A percentile compares a stretch with the other conserved stretches of the same genome.
These are phyloP conservation scores for Ophiostoma sp. DNA, from an alignment of 2,329 filamentous ascomycete genomes.

Conservation along the genomic window DNA sequence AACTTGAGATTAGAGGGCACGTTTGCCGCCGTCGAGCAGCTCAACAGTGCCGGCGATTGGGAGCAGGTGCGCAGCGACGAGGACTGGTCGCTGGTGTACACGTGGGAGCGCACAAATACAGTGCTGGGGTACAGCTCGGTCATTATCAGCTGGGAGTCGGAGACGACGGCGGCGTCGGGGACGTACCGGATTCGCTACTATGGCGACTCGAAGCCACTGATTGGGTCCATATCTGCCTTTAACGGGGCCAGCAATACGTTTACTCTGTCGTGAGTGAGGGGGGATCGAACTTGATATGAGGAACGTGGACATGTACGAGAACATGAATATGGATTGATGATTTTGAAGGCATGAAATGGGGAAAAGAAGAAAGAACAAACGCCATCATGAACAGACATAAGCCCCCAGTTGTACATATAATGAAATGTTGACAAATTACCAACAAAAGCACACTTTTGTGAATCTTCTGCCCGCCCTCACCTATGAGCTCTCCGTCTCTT, in stretches of 20 bases:
- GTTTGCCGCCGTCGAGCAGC: slow-evolving; percentile 72
- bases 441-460: too few species aligned
- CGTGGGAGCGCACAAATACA: slow-evolving; percentile 72
- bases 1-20: slow-evolving; percentile 76
- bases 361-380: background rate
- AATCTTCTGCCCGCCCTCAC: too few species aligned
- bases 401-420: background rate
- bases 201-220: slow-evolving; percentile 71
- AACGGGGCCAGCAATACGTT: slow-evolving; percentile 37
- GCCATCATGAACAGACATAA: background rate
- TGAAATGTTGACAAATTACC: background rate
- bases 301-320: background rate
- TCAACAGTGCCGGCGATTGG: slow-evolving; percentile 56
- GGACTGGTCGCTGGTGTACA: slow-evolving; percentile 80
- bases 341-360: background rate
- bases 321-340: background rate
- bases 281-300: background rate
- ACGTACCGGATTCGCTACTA: slow-evolving; percentile 77
- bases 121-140: slow-evolving; percentile 75
- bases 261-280: slow-evolving; percentile 29
- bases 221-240: slow-evolving; percentile 60
- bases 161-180: slow-evolving; percentile 57
- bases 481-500: background rate
- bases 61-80: slow-evolving; percentile 66
- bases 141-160: slow-evolving; percentile 75